These are phyloP conservation scores for Theileria parva DNA, from an alignment of 169 alveolate species.

Conservation along the genomic window DNA sequence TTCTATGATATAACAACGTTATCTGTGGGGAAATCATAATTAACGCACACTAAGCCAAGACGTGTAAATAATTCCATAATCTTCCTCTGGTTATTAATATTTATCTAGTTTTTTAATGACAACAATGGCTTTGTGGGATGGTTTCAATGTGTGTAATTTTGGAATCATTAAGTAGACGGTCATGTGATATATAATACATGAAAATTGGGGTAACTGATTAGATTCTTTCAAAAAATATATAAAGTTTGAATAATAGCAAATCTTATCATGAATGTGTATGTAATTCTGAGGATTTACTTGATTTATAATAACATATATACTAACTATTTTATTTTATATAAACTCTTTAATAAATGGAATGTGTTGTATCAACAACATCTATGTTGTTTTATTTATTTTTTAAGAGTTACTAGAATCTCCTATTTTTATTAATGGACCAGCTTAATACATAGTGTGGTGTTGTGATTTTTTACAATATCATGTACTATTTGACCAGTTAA, in stretches of 20 bases:
- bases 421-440: not conserved
- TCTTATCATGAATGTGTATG: not conserved
- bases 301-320: no score
- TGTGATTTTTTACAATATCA: not conserved
- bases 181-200: not conserved
- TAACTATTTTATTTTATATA: no score
- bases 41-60: slow-evolving; percentile 5
- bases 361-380: not conserved
- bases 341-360: not conserved
- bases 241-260: not conserved
- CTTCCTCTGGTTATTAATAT: not conserved
- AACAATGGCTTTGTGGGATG: not conserved
- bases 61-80: not conserved
- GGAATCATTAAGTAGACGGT: not conserved
- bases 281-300: no score
- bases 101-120: not conserved
- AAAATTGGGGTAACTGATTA: not conserved
- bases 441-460: not conserved
- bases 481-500: not conserved
- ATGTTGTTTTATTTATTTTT: no score
- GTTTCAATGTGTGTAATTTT: not conserved
- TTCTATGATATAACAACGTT: not conserved
- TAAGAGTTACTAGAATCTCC: not conserved
- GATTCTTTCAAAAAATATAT: not conserved
- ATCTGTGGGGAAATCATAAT: slow-evolving; percentile 6